Evolutionary conservation across 352 stramenopile species (phyloP), one percentile per base, ranked within the genome.

Genomic region (Phytopythium cucurbitacearum): DNA sequence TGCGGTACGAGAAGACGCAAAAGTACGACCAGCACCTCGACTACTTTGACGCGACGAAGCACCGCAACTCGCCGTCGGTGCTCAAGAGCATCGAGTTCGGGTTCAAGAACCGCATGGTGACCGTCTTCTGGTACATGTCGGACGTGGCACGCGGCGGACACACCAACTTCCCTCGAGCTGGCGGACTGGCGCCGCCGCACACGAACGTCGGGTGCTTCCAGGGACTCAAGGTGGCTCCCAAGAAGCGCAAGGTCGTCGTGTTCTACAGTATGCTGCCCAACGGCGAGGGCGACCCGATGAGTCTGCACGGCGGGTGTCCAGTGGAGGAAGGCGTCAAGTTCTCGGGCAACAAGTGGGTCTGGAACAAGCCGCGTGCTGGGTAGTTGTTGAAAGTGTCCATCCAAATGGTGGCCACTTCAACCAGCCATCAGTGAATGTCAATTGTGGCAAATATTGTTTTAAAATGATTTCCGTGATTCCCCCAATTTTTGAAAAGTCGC

Each of bases 41-140:
- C 64, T 88, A 85, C 62, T 91, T 89, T 48, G 54, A 67, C 0
- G 42, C 37, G 0, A 59, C 87, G 5, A 56, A 45, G 36, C 64
- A 88, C 49, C 60, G 57, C 9, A 85, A 85, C 46, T 65, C 62
- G 12, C 63, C 59, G 3, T 43, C 58, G 4, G 41, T 89, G 36
- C 64, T 91, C 5, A 35, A 77, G 32, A 70, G 35, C 16, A 85
- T 88, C 40, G 68, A 92, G 13, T 60, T 87, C 40, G 76, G 78
- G 12, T 68, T 73, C 64, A 87, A 89, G 65, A 91, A 91, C 64
- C 80, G 78, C 57, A 89, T 90, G 80, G 87, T 89, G 59, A 92
- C 79, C 0, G 82, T 92, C 13, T 90, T 92, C 53, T 90, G 78
- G 80, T 92, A 89, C 75, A 90, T 92, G 82, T 92, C 80, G 40